Percentiles rank a stretch among this genome's conserved stretches.
Conservation (phyloP, 805 yeast species). For the Nakazawaea holstii region DNA sequence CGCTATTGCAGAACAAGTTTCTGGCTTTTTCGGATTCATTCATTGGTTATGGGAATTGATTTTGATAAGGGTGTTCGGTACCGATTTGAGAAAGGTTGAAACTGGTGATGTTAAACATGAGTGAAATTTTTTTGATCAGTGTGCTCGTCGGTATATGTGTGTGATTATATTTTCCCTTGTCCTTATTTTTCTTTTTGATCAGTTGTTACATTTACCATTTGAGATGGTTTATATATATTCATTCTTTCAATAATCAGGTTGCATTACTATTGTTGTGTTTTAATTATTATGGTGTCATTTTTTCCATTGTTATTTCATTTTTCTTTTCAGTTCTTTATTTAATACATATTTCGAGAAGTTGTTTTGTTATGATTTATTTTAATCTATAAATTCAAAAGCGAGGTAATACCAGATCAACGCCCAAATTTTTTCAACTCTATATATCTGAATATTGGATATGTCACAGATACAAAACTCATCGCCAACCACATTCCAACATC, state of each 20-base stretch:
- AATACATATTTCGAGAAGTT: no score
- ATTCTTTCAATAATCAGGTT: no score
- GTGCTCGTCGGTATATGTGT: background rate
- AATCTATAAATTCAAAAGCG: no score
- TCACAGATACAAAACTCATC: constrained; percentile 61
- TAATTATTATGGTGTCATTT: no score
- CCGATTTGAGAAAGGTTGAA: background rate
- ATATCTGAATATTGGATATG: constrained; percentile 63
- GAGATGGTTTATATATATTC: no score
- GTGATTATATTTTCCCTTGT: background rate
- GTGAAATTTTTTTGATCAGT: background rate
- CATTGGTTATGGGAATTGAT: constrained; percentile 5
- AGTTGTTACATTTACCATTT: no score
- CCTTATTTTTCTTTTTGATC: no score
- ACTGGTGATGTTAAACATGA: background rate
- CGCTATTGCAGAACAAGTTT: background rate
- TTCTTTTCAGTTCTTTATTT: no score
- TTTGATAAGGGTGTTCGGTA: constrained; percentile 1
- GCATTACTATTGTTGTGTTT: no score
- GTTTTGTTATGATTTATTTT: no score
- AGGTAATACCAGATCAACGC: constrained; percentile 18
- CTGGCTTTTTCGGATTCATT: background rate
- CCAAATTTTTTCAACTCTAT: constrained; percentile 56
- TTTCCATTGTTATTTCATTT: no score
- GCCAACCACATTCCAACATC: constrained; percentile 81